Evolutionary conservation across 1,139 yeast species (phyloP).

Genomic region (Zygoascus hellenicus): DNA sequence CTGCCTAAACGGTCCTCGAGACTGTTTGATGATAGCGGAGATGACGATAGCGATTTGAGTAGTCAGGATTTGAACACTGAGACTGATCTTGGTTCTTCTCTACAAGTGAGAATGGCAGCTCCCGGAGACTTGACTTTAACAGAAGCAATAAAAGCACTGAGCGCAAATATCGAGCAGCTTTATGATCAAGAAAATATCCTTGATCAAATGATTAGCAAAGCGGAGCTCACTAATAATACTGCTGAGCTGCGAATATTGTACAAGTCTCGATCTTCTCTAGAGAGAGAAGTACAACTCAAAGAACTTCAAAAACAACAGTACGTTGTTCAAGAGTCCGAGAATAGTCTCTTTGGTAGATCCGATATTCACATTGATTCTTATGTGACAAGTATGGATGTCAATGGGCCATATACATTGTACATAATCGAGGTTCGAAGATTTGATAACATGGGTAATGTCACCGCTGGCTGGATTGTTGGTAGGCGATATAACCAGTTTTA

Average conservation of each 20-base stretch:
- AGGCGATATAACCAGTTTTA: constrained; percentile 81
- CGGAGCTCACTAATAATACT: constrained; percentile 72
- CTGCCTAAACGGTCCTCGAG: constrained; percentile 1
- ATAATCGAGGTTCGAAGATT: constrained; percentile 68
- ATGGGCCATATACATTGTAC: constrained; percentile 62
- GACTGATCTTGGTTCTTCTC: constrained; percentile 4
- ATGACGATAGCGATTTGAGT: constrained; percentile 11
- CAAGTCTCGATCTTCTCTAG: constrained; percentile 60
- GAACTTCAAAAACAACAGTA: constrained; percentile 76
- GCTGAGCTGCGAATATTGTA: constrained; percentile 61
- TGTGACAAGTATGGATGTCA: constrained; percentile 45
- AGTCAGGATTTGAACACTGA: constrained; percentile 6
- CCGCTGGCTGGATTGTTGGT: constrained; percentile 87
- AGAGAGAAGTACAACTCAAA: constrained; percentile 62
- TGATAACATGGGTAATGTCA: constrained; percentile 40
- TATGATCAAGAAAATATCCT: constrained; percentile 59
- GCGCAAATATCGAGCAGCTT: constrained; percentile 54
- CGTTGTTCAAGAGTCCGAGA: constrained; percentile 76
- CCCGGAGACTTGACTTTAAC: constrained; percentile 65
- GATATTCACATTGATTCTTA: constrained; percentile 60
- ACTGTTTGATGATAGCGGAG: constrained; percentile 20
- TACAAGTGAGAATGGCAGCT: constrained; percentile 44
- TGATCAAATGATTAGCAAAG: constrained; percentile 64
- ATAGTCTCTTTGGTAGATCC: constrained; percentile 69
- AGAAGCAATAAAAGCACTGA: constrained; percentile 56